These are phyloP conservation scores for Microascus cirrosus DNA, from an alignment of 2,329 filamentous ascomycete species.

Conservation along the genomic window DNA sequence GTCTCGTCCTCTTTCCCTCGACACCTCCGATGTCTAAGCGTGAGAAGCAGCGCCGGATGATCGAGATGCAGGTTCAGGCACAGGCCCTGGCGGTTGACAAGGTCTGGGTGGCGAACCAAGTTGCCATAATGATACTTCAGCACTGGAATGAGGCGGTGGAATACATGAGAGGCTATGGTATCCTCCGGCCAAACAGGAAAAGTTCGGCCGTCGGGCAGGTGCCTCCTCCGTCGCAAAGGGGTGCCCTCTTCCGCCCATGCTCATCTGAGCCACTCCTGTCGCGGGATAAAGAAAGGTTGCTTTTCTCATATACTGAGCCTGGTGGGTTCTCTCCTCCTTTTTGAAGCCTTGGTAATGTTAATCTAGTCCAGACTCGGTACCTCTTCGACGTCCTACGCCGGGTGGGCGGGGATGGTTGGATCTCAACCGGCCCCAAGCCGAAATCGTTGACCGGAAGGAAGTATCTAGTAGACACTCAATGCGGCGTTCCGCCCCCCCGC, in stretches of 20 bases:
- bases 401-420: not conserved
- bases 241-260: not conserved
- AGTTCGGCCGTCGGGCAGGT: not conserved
- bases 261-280: not conserved
- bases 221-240: not conserved
- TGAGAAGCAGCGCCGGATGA: not conserved
- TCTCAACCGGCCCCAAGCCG: not conserved
- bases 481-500: not conserved
- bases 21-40: constrained; percentile 23
- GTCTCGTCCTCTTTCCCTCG: constrained; percentile 28
- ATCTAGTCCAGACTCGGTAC: not conserved
- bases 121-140: constrained; percentile 54
- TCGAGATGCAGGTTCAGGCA: not conserved
- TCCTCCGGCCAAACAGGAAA: not conserved
- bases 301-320: not conserved
- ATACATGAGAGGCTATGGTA: constrained; percentile 39
- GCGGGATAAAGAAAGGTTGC: not conserved
- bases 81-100: constrained; percentile 35
- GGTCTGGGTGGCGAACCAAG: constrained; percentile 43
- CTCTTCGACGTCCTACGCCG: not conserved
- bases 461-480: not conserved
- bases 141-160: constrained; percentile 54
- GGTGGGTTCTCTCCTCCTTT: not conserved
- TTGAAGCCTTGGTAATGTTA: not conserved
- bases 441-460: not conserved